Percentiles rank a stretch among this genome's conserved stretches.
Conservation (phyloP, 2,329 filamentous ascomycete genomes). For the Xylariaceae sp. region DNA sequence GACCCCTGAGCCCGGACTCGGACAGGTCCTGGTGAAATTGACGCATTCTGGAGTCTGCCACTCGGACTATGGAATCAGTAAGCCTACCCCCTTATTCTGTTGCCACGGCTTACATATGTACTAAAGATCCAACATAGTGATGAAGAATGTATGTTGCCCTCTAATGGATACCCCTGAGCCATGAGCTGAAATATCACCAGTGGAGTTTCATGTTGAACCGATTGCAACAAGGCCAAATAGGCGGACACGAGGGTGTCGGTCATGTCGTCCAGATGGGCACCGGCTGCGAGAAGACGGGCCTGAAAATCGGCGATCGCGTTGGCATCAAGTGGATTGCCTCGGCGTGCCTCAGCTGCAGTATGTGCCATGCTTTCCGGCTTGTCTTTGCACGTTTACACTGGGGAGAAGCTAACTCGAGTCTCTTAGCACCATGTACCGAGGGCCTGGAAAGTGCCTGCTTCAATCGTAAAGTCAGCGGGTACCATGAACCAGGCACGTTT, state of each 20-base stretch:
- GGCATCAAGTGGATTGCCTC: constrained; percentile 20
- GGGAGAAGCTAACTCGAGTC: constrained; percentile 4
- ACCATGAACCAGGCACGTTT: constrained; percentile 18
- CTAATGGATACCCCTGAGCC: too few relatives aligned
- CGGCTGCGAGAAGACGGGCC: constrained; percentile 7
- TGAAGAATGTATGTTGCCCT: constrained; percentile 12
- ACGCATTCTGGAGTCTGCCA: constrained; percentile 22
- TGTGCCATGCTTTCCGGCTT: neutral
- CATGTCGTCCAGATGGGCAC: constrained; percentile 16
- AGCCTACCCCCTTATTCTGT: neutral
- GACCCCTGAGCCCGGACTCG: constrained; percentile 16
- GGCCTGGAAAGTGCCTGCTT: constrained; percentile 16
- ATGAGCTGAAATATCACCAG: neutral
- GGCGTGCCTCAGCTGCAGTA: constrained; percentile 19
- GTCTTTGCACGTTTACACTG: neutral
- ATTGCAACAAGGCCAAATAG: constrained; percentile 13
- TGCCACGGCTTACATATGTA: neutral
- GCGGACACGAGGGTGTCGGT: constrained; percentile 20
- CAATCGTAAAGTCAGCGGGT: constrained; percentile 19
- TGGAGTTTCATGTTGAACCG: constrained; percentile 9
- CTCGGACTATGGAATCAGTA: constrained; percentile 20
- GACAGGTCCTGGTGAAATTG: constrained; percentile 20
- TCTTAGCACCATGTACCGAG: constrained; percentile 15
- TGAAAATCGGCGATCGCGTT: constrained; percentile 20
- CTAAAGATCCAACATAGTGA: constrained; percentile 12